Evolutionary conservation across 768 basidiomycete genomes (phyloP), one percentile per base, ranked within the genome.

Genomic region (Tricholoma terreum): DNA sequence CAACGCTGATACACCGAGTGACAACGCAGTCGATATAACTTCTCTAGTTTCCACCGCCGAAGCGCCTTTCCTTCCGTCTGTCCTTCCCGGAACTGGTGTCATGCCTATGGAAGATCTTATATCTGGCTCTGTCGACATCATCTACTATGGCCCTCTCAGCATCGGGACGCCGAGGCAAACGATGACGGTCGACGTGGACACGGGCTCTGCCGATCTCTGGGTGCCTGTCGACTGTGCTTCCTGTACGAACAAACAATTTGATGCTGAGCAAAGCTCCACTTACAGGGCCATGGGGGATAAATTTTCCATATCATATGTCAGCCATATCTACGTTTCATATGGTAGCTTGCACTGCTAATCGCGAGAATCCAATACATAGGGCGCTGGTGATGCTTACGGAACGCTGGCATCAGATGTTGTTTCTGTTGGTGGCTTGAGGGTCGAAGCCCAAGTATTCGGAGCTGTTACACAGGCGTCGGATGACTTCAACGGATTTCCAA

Each of bases 121-220:
- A n/a, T 59, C 52, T n/a, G 62, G 55, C 5, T 57, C 58, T 11
- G 12, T 65, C 15, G 72, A 73, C 51, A 33, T 70, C n/a, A 50
- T 73, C 6, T 73, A 73, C 56, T 71, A 69, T 35, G 70, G 67
- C 2, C 54, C 63, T 19, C 52, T 86, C 48, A 34, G 60, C 5
- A 74, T 89, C 52, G 89, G 88, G 9, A 83, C 83, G 15, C 80
- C 80, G 1, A 61, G 71, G 0, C 85, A 87, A 66, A 52, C 60
- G 19, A 63, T 89, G 15, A 73, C 76, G 2, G 77, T 89, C 33
- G 81, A 86, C 67, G 72, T 89, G 60, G 88, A 90, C 67, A 89
- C 87, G 2, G 85, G 87, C 50, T 85, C 83, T 6, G 74, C 81
- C 33, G 88, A 90, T 65, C 73, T 86, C n/a, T 89, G 86, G 83